phyloP scores from a whole-genome alignment of 202 grass and related monocot species.

The Alloteropsis angusta region DNA sequence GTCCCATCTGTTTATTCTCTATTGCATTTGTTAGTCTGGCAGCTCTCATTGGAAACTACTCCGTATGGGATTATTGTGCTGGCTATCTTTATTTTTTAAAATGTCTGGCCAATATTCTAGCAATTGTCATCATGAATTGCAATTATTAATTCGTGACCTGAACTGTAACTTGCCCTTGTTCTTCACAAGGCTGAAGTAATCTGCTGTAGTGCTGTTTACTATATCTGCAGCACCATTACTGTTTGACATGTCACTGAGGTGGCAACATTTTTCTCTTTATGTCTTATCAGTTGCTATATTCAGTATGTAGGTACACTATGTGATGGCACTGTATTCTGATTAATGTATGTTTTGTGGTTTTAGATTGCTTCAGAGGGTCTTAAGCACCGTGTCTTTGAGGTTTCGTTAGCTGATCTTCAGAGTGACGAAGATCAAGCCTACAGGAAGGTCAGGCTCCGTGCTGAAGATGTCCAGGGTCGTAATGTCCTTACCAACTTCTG shows the following conservation, averaged over 20 bases:
- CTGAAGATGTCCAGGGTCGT: slow-evolving; percentile 75
- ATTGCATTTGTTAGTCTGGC: background rate
- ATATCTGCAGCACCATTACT: too few species aligned
- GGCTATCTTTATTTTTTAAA: background rate
- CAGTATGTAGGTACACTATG: background rate
- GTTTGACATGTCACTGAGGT: too few species aligned
- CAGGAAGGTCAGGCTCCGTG: slow-evolving; percentile 80
- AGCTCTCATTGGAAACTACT: too few species aligned
- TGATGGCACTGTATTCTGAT: background rate
- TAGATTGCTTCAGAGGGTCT: slow-evolving; percentile 93
- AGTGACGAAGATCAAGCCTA: slow-evolving; percentile 85
- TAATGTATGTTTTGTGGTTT: background rate
- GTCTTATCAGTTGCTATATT: background rate
- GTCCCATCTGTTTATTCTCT: background rate
- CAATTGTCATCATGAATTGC: background rate
- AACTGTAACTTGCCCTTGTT: background rate
- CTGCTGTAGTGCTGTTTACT: background rate
- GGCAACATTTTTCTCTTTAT: background rate
- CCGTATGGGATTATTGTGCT: background rate
- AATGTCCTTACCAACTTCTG: slow-evolving; percentile 94
- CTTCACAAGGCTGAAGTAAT: background rate
- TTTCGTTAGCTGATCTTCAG: slow-evolving; percentile 87
- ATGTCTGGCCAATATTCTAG: background rate
- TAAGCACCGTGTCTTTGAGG: slow-evolving; percentile 89
- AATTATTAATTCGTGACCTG: background rate